Evolutionary conservation across 805 yeast genomes (phyloP).

Genomic region (Wickerhamiella slavikovae): DNA sequence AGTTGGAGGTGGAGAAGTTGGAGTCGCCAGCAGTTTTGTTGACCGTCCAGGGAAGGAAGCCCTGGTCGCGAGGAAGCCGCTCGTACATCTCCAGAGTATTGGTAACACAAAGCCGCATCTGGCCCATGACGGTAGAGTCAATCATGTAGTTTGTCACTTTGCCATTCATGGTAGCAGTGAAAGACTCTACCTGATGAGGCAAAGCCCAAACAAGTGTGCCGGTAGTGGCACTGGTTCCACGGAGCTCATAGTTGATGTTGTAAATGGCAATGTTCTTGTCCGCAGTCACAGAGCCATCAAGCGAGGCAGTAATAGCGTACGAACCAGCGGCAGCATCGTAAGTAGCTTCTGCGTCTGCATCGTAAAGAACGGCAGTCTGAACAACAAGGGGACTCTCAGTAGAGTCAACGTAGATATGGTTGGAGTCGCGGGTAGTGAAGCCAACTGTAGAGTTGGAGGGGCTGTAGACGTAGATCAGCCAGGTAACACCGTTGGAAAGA

Average conservation of each 20-base stretch:
- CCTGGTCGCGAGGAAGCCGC: slow-evolving; percentile 23
- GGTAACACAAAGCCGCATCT: slow-evolving; percentile 19
- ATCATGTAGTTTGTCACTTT: slow-evolving; percentile 17
- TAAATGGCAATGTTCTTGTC: slow-evolving; percentile 24
- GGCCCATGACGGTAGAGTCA: slow-evolving; percentile 30
- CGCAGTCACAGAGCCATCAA: slow-evolving; percentile 27
- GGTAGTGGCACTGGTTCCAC: slow-evolving; percentile 28
- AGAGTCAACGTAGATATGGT: slow-evolving; percentile 29
- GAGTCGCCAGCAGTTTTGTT: slow-evolving; percentile 14
- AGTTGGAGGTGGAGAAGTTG: slow-evolving; percentile 22
- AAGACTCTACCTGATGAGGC: slow-evolving; percentile 40
- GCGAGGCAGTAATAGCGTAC: slow-evolving; percentile 31
- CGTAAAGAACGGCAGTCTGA: slow-evolving; percentile 20
- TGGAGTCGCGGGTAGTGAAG: slow-evolving; percentile 17
- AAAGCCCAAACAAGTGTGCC: slow-evolving; percentile 34
- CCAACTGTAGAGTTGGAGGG: slow-evolving; percentile 20
- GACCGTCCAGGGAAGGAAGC: slow-evolving; percentile 36
- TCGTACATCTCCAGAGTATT: slow-evolving; percentile 18
- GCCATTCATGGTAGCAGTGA: slow-evolving; percentile 19
- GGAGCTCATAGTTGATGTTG: slow-evolving; percentile 26
- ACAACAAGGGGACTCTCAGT: slow-evolving; percentile 12
- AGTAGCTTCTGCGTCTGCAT: slow-evolving; percentile 17
- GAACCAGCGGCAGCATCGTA: slow-evolving; percentile 54
- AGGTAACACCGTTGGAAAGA: slow-evolving; percentile 22
- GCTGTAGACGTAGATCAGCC: slow-evolving; percentile 30